These are phyloP conservation scores for Lasiodiplodia sp. DNA, from an alignment of 2,329 filamentous ascomycete species.

Conservation along the genomic window DNA sequence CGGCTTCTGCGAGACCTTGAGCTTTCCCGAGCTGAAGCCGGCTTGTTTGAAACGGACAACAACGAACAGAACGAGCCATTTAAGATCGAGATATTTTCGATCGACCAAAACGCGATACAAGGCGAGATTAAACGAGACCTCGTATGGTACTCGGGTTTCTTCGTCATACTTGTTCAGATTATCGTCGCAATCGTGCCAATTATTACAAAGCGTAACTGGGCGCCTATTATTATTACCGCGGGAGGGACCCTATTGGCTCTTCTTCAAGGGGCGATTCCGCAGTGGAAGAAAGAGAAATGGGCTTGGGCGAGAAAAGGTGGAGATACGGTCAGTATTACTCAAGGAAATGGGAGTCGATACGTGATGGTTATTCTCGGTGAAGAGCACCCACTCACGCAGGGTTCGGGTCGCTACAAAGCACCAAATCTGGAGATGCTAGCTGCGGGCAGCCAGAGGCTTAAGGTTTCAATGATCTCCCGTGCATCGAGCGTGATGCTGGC, in stretches of 20 bases:
- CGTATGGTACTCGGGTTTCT: background rate
- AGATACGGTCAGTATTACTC: background rate
- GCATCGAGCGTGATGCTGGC: background rate
- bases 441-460: background rate
- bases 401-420: background rate
- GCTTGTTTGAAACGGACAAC: background rate
- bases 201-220: background rate
- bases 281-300: conserved; percentile 23
- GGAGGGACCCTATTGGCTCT: background rate
- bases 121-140: background rate
- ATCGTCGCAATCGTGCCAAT: background rate
- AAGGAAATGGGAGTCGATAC: background rate
- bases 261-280: conserved; percentile 3
- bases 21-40: conserved; percentile 35
- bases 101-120: background rate
- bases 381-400: too few relatives aligned
- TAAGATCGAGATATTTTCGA: background rate
- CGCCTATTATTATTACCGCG: background rate
- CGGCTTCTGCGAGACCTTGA: conserved; percentile 53
- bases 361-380: background rate
- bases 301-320: background rate
- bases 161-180: background rate
- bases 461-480: background rate
- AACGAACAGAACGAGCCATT: background rate
- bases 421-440: background rate